Percentiles rank a stretch among this genome's conserved stretches.
Evolutionary conservation across 495 filamentous ascomycete species (phyloP).

Genomic region (Aeminium ludgeri): DNA sequence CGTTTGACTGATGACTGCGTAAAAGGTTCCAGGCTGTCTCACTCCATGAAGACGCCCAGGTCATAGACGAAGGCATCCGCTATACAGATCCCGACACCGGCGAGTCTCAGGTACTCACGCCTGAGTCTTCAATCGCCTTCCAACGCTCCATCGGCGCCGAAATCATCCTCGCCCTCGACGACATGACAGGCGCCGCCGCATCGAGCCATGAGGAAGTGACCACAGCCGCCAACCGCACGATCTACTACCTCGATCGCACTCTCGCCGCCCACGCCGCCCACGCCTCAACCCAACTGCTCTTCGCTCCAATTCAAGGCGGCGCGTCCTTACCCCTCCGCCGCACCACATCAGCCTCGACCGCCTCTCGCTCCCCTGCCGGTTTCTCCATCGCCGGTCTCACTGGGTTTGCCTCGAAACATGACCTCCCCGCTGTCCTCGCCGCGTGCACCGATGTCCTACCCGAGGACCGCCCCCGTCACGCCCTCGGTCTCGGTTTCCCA

Average conservation of each 20-base stretch:
- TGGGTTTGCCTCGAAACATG: slow-evolving; percentile 61
- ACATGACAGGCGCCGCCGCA: slow-evolving; percentile 89
- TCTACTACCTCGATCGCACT: slow-evolving; percentile 98
- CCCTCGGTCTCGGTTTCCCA: slow-evolving; percentile 96
- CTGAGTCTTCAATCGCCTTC: slow-evolving; percentile 89
- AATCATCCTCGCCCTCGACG: slow-evolving; percentile 98
- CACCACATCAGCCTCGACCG: slow-evolving; percentile 80
- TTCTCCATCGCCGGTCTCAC: slow-evolving; percentile 92
- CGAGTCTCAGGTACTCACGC: slow-evolving; percentile 84
- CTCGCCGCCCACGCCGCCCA: slow-evolving; percentile 81
- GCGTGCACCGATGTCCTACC: slow-evolving; percentile 75
- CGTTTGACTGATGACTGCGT: slow-evolving; percentile 15
- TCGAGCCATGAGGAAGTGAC: slow-evolving; percentile 72
- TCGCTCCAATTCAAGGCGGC: slow-evolving; percentile 96
- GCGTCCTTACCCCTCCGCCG: slow-evolving; percentile 76
- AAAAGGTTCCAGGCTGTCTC: slow-evolving; percentile 95
- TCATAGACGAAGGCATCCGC: slow-evolving; percentile 89
- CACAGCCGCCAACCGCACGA: slow-evolving; percentile 85
- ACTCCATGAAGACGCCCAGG: slow-evolving; percentile 75
- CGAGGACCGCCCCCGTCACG: slow-evolving; percentile 83
- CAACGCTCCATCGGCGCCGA: slow-evolving; percentile 96
- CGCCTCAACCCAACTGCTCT: slow-evolving; percentile 65
- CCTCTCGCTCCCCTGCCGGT: slow-evolving; percentile 75
- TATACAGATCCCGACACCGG: slow-evolving; percentile 93
- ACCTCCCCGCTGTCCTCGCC: slow-evolving; percentile 48